Base-by-base conservation (phyloP, 2,329 filamentous ascomycete genomes). In the Whalleya microplaca region DNA sequence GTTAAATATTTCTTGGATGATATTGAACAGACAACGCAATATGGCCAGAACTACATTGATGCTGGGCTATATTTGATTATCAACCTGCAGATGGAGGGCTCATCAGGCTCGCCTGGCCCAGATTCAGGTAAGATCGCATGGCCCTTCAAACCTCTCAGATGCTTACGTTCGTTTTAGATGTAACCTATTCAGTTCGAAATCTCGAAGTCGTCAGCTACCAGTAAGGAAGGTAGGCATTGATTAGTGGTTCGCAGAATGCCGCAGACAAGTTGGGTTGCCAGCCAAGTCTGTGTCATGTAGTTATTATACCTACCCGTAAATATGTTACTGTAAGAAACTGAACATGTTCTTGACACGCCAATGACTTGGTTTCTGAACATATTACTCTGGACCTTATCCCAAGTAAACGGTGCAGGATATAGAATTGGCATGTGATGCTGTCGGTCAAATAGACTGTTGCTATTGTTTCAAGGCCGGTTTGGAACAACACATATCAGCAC, bases 1-100 rank as follows among this genome's bases (percentile, higher is more conserved):
- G 70, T 75, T 1, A 75, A 72, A 48, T 79, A 76, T 61, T 80
- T 74, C 62, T 64, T 79, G 48, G 73, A 80, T 63, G 76, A 71
- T 1, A 59, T 59, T 19, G 63, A 74, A 51, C 64, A 75, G 16
- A 72, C 74, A n/a, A 77, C 72, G n/a, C 76, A 79, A 58, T 72
- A 73, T 54, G 77, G 74, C 10, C 68, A 64, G 12, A 73, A 70
- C 1, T 76, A 76, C 64, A 67, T 75, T 12, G 75, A 73, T 4
- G 62, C 71, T 55, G 64, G 64, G 1, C 55, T 72, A 41, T 59
- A 56, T 23, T 41, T 63, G 41, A 59, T 59, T 53, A 59, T 59
- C 52, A 48, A 59, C 37, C 20, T 59, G 27, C 56, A 59, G 46
- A 59, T 59, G 56, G 56, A 59, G 19, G 56, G 56, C 23, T 52